Base-by-base conservation (phyloP, 805 yeast species). In the Grigorovia transvaalensis region DNA sequence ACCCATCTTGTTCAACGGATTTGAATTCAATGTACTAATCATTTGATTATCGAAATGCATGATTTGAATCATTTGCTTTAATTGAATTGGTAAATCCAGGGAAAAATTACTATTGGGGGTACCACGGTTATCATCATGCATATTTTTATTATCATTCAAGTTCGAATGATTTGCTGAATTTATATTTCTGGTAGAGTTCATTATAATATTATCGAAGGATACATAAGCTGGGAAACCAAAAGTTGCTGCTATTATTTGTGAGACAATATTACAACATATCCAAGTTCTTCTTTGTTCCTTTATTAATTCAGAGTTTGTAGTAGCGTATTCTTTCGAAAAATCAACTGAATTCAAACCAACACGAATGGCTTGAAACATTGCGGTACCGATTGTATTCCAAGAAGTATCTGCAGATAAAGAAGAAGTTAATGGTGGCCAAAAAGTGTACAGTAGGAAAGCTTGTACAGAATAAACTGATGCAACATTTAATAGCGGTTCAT, bases 361-460 rank as follows among this genome's bases (percentile, higher is more conserved):
- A 51, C 97, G 72, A 38, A 90, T 84, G 0, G 97, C 98, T 63
- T 88, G 96, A 67, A 87, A 88, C 59, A 89, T 74, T 4, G 98
- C 98, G 46, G 88, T 82, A 0, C 97, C 98, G 20, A 88, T 84
- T 1, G 97, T 88, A 64, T 86, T 88, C 96, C 97, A 91, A 4
- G 96, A 85, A 8, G 96, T 85, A 64, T 93, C 98, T 0, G 98
- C 96, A 67, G 95, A 86, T 47, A 93, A 74, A 0, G 97, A 89
- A 0, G 98, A 88, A 0, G 96, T 88, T 42, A 90, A 76, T 2
- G 97, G 96, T 0, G 98, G 98, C 99, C 98, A 91, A 65, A 84
- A 81, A 0, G 97, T 84, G 67, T 86, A 88, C 1, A 91, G 71
- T 29, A 91, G 69, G 56, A 91, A 84, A 0, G 97, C 97, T 66